Base-by-base conservation (phyloP, 306 rosid genomes). In the Malus fusca region DNA sequence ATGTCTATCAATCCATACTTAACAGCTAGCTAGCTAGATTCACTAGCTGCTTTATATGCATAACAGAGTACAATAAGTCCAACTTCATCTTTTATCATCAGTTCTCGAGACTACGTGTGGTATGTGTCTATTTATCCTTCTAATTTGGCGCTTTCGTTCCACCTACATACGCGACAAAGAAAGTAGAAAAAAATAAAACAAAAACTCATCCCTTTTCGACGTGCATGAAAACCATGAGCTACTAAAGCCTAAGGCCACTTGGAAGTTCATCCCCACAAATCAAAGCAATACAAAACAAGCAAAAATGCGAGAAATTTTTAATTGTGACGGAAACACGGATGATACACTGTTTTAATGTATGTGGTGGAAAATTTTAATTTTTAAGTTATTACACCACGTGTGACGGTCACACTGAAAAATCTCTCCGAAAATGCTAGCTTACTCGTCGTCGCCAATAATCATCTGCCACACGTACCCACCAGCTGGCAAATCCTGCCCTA, bases 401-500 rank as follows among this genome's bases (percentile, higher is more conserved):
- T 33, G 0, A 1, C 35, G 35, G 35, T 33, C 35, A 33, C 1
- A 1, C 1, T 5, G 7, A 33, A 33, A 33, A 33, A 33, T 33
- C 35, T 33, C 35, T 33, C 1, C 0, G 5, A 33, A 33, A 33
- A 7, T 37, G 10, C 7, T 33, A 33, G 37, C 37, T 1, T 33
- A 33, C 37, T 33, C 8, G 37, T 33, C 19, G 7, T 2, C 7
- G 7, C 19, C 53, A 48, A 48, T 48, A 13, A 48, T 17, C 62
- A 58, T 56, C 22, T 22, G 26, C 63, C 63, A n/a, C 63, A 4
- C 25, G 12, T 19, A 11, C 30, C 63, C 59, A 60, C 37, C 23
- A 62, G 42, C 68, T 81, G 71, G 18, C 70, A 22, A 10, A 14
- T 48, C 55, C 55, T 15, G 55, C 19, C 66, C 85, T 87, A 92